Base-by-base conservation (phyloP, 2,329 filamentous ascomycete species). In the Monilinia vaccinii-corymbosi region DNA sequence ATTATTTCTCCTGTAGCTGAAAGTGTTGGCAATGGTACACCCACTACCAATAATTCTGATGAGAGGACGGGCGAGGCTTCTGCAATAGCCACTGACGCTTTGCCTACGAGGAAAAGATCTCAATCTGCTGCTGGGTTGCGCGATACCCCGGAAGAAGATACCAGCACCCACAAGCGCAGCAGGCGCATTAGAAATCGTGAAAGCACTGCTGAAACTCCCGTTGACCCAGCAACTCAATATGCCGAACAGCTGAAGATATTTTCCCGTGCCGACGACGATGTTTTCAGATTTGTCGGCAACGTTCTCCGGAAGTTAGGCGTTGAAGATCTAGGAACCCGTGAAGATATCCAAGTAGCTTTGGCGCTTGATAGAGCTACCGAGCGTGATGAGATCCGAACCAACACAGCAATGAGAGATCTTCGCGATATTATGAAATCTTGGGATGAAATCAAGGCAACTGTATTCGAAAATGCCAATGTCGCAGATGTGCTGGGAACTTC, bases 141-240 rank as follows among this genome's bases (percentile, higher is more conserved):
- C 0, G 83, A 86, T 3, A 75, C 72, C 0, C 75, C 69, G 0
- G 82, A 84, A 9, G 83, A 86, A 56, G 83, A 86, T 38, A 78
- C 76, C 28, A 75, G 74, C 2, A 77, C 81, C 13, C 80, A 81
- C 57, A 87, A 86, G 67, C 76, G 84, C 60, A 87, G 84, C 71
- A 88, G 88, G 68, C 76, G 85, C 53, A 84, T 84, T 34, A 78
- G 85, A 49, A 79, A 83, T 21, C 77, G 85, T 58, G 84, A 86
- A 47, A 80, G 78, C 21, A 69, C 79, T 13, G 71, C 74, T 11
- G 74, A 71, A 4, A 82, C 81, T 40, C 71, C 45, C 3, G 70
- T 79, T 16, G 82, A 85, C 62, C 75, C 80, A 8, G 79, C 76
- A 55, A 77, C 76, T 0, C 73, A 79, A 31, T 76, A 79, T 56